Base-by-base conservation (phyloP, 805 yeast species). In the Yarrowia sp. region DNA sequence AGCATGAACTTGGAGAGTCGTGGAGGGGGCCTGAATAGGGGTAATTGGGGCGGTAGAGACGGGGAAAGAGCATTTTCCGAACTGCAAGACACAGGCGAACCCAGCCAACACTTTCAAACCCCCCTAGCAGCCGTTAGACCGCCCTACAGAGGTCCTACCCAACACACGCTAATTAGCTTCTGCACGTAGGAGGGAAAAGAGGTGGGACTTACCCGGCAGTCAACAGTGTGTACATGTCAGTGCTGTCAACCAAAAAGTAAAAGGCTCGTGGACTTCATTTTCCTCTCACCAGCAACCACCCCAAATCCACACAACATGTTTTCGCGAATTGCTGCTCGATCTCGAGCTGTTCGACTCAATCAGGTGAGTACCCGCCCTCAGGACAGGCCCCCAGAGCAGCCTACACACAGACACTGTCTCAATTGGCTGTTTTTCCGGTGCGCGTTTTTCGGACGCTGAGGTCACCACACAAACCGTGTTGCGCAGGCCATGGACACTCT, bases 331-430 rank as follows among this genome's bases (percentile, higher is more conserved):
- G 61, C 47, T 38, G 61, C 61, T 55, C 61, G 61, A 38, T 55
- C 61, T 31, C 46, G 61, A 39, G 61, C 61, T 55, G 47, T 39
- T 55, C 61, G 61, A 55, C 46, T 55, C n/a, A 13, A 27, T 21
- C 61, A 55, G 61, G 61, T 55, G 61, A 55, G 61, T 55, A 55
- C 18, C n/a, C n/a, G n/a, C n/a, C n/a, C n/a, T n/a, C n/a, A n/a
- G n/a, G n/a, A 10, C 19, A 8, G 18, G 1, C 6, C 39, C 6
- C 2, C 39, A 29, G 22, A 9, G 10, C 38, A 0, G 18, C 16
- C 18, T 27, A 9, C 29, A 27, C 29, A 27, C 12, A 27, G 39
- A 27, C 51, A 44, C 27, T 27, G 51, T 24, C 51, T 29, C 51
- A 44, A 29, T 27, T 19, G 35, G 5, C 12, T 47, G 58, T 51